Evolutionary conservation across 169 alveolate species (phyloP).

Genomic region (Perkinsus olseni): DNA sequence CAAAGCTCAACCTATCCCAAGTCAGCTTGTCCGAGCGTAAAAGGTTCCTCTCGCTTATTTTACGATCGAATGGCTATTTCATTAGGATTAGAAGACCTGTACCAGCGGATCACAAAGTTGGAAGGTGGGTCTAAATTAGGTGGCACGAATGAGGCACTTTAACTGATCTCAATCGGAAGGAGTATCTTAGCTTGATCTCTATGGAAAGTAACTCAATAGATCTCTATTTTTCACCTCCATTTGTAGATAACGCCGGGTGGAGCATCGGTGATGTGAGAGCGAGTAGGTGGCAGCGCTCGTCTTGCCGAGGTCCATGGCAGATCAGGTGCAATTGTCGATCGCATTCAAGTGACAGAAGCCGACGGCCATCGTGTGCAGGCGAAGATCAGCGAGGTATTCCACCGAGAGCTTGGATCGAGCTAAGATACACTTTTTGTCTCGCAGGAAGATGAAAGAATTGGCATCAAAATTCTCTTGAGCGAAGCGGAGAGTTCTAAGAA

Average conservation of each 20-base stretch:
- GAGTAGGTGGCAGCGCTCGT: neutral
- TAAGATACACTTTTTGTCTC: neutral
- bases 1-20: neutral
- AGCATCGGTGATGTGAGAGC: neutral
- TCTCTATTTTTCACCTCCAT: too few species aligned
- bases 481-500: neutral
- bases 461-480: neutral
- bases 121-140: neutral
- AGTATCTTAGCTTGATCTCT: too few species aligned
- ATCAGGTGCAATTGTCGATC: neutral
- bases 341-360: neutral
- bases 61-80: neutral
- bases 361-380: neutral
- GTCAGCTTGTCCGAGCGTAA: neutral
- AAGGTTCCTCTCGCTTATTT: neutral
- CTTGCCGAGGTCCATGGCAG: neutral
- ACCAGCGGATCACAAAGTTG: neutral
- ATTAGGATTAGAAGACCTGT: neutral
- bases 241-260: too few species aligned
- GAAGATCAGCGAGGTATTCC: neutral
- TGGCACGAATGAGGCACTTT: too few species aligned
- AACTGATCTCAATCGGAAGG: neutral
- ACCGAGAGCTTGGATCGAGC: neutral
- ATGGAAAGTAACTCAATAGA: too few species aligned
- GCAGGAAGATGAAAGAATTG: neutral